phyloP scores from a whole-genome alignment of 2,329 filamentous ascomycete genomes.

The Pseudocercospora ulei region DNA sequence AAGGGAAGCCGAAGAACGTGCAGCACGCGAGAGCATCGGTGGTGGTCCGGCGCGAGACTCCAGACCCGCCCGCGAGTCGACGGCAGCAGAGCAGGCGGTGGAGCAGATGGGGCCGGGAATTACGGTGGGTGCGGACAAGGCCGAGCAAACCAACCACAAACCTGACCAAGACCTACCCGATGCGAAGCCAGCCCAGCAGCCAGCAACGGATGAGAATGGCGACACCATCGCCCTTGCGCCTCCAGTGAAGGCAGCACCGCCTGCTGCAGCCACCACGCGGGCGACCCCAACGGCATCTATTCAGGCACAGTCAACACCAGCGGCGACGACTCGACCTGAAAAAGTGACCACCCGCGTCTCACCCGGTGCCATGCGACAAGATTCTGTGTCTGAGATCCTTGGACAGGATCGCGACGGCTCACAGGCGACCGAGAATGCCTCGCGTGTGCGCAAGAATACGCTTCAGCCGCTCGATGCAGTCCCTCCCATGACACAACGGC shows the following conservation, averaged over 20 bases:
- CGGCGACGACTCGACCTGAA: conserved; percentile 24
- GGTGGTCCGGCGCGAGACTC: conserved; percentile 28
- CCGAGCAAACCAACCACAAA: background rate
- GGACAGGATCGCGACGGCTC: conserved; percentile 49
- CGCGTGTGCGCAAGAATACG: conserved; percentile 9
- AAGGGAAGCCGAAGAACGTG: conserved; percentile 38
- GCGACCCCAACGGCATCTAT: conserved; percentile 13
- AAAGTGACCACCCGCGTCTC: conserved; percentile 60
- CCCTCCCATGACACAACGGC: conserved; percentile 34
- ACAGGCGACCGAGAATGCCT: conserved; percentile 13
- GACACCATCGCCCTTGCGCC: conserved; percentile 26
- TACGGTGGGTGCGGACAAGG: conserved; percentile 7
- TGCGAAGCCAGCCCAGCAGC: conserved; percentile 14
- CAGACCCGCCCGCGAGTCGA: conserved; percentile 18
- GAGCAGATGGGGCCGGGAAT: conserved; percentile 17
- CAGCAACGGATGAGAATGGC: conserved; percentile 18
- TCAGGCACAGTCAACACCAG: conserved; percentile 10
- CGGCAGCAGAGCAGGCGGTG: conserved; percentile 25
- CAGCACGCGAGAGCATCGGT: conserved; percentile 30
- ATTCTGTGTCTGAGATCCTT: conserved; percentile 63
- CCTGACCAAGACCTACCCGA: conserved; percentile 7
- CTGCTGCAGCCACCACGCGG: conserved; percentile 23
- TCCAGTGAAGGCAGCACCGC: conserved; percentile 13
- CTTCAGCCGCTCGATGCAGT: conserved; percentile 28
- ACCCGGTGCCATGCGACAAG: conserved; percentile 60